Percentiles rank a stretch among this genome's conserved stretches.
Conservation (phyloP, 169 alveolate species). For the Babesia microti region DNA sequence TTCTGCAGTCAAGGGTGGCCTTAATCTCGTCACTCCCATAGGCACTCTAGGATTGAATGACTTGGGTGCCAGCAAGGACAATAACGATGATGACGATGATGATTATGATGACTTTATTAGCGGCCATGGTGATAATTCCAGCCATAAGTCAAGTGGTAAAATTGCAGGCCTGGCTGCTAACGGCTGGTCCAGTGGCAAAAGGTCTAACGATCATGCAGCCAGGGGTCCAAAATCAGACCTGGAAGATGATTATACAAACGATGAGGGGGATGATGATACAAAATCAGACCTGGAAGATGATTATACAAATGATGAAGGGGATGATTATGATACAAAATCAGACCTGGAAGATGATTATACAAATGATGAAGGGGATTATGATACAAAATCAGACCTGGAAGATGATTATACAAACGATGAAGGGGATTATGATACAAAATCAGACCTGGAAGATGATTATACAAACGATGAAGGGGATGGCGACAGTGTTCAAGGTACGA, state of each 20-base stretch:
- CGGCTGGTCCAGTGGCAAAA: neutral
- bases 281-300: neutral
- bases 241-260: neutral
- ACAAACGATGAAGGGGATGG: no score
- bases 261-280: neutral
- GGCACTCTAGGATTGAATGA: no score
- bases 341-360: constrained; percentile 1
- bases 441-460: no score
- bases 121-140: neutral
- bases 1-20: no score
- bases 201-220: neutral
- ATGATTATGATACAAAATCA: constrained; percentile 2
- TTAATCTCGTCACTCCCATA: no score
- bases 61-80: neutral
- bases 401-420: no score
- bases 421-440: no score
- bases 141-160: neutral
- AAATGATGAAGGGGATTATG: neutral
- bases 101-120: neutral
- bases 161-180: neutral
- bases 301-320: constrained; percentile 1
- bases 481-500: no score
- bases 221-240: neutral
- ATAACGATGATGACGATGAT: constrained; percentile 3
- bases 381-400: neutral